A percentile compares a stretch with the other conserved stretches of the same genome.
phyloP scores from a whole-genome alignment of 73 alveolate species.

The Blepharisma japonicum region DNA sequence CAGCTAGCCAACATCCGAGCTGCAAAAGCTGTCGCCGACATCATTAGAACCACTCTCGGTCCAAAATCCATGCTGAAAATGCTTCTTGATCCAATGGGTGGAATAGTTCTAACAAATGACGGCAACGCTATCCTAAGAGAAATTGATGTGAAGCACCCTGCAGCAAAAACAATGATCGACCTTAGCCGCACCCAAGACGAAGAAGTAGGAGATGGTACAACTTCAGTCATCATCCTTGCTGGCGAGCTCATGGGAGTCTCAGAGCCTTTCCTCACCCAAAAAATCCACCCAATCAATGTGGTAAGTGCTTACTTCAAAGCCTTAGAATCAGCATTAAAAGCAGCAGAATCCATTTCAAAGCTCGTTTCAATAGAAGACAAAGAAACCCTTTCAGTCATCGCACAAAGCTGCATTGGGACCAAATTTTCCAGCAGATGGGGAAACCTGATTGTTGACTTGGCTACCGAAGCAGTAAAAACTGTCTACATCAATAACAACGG shows the following conservation, averaged over 20 bases:
- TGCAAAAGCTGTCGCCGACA: slow-evolving; percentile 81
- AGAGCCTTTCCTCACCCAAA: slow-evolving; percentile 82
- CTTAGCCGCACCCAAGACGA: slow-evolving; percentile 98
- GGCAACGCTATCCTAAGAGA: slow-evolving; percentile 94
- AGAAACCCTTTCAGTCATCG: slow-evolving; percentile 74
- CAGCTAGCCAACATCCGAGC: slow-evolving; percentile 90
- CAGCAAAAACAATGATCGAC: slow-evolving; percentile 96
- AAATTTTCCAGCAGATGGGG: slow-evolving; percentile 95
- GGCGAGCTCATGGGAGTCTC: slow-evolving; percentile 93
- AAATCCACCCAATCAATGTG: slow-evolving; percentile 90
- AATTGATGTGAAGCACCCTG: slow-evolving; percentile 95
- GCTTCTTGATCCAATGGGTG: slow-evolving; percentile 98
- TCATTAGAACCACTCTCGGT: slow-evolving; percentile 89
- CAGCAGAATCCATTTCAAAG: slow-evolving; percentile 64
- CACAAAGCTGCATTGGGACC: slow-evolving; percentile 88
- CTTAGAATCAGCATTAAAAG: slow-evolving; percentile 29
- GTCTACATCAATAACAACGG: slow-evolving; percentile 32
- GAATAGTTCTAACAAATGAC: slow-evolving; percentile 94
- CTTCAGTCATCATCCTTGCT: slow-evolving; percentile 87
- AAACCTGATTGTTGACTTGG: slow-evolving; percentile 77
- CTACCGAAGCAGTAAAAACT: slow-evolving; percentile 86
- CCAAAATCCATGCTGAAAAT: slow-evolving; percentile 95
- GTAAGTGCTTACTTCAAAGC: slow-evolving; percentile 68
- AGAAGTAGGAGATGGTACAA: slow-evolving; percentile 96
- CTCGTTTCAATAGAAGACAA: slow-evolving; percentile 69